These are phyloP conservation scores for Papiliotrema terrestris DNA, from an alignment of 1,284 basidiomycete genomes.

Conservation along the genomic window DNA sequence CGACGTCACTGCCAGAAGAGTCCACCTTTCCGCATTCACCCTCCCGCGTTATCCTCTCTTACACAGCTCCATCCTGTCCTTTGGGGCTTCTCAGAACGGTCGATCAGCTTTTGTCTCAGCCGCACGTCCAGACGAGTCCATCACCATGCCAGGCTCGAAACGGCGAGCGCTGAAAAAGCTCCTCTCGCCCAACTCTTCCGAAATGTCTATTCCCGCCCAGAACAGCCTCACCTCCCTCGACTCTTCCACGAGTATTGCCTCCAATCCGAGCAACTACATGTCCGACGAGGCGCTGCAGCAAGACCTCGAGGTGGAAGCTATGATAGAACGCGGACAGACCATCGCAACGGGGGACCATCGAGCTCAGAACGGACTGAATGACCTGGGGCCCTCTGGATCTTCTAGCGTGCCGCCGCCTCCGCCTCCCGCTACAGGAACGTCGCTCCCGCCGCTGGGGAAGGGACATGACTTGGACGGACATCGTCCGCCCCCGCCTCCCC, in stretches of 20 bases:
- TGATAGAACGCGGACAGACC: slow-evolving; percentile 18
- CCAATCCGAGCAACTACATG: slow-evolving; percentile 17
- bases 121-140: neutral
- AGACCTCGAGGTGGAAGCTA: slow-evolving; percentile 25
- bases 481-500: neutral
- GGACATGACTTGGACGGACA: too few species aligned
- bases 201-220: slow-evolving; percentile 5
- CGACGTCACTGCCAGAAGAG: neutral
- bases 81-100: neutral
- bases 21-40: neutral
- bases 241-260: slow-evolving; percentile 7
- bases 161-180: slow-evolving; percentile 46
- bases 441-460: neutral
- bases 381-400: neutral
- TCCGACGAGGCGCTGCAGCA: slow-evolving; percentile 19
- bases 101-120: neutral
- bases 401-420: neutral
- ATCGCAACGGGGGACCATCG: slow-evolving; percentile 17
- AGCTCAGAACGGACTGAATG: neutral
- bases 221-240: neutral
- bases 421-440: neutral
- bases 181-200: slow-evolving; percentile 23
- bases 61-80: neutral
- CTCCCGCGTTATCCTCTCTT: neutral
- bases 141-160: slow-evolving; percentile 44